Evolutionary conservation across 2,329 filamentous ascomycete genomes (phyloP).

Genomic region (Verticillium longisporum): DNA sequence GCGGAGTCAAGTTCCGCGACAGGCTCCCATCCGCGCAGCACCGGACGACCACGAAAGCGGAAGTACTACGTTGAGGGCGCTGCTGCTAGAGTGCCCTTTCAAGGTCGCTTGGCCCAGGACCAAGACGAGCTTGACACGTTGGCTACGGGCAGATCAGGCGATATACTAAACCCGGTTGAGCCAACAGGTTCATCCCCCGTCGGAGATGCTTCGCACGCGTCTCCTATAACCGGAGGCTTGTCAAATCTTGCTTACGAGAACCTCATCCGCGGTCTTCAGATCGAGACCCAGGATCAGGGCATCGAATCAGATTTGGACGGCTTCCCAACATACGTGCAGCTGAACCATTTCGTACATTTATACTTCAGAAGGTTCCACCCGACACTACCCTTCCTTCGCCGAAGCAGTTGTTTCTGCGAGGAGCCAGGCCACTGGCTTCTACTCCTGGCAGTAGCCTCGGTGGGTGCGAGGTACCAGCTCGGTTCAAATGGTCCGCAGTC

Average conservation of each 20-base stretch:
- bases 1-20: not conserved
- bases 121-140: not conserved
- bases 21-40: not conserved
- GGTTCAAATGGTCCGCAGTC: not conserved
- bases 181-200: not conserved
- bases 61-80: slow-evolving; percentile 5
- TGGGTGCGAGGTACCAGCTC: not conserved
- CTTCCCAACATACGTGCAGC: not conserved
- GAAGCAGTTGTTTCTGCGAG: not conserved
- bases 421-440: not conserved
- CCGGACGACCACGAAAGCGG: not conserved
- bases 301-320: not conserved
- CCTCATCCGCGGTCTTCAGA: not conserved
- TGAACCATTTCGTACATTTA: slow-evolving; percentile 2
- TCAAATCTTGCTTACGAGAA: not conserved
- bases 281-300: not conserved
- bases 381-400: slow-evolving; percentile 2
- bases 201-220: not conserved
- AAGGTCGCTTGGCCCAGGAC: not conserved
- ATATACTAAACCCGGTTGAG: not conserved
- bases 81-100: slow-evolving; percentile 2
- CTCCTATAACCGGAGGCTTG: not conserved
- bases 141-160: not conserved
- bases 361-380: slow-evolving; percentile 8
- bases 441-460: not conserved